phyloP scores from a whole-genome alignment of 331 rosid species.

The Quercus phellos region DNA sequence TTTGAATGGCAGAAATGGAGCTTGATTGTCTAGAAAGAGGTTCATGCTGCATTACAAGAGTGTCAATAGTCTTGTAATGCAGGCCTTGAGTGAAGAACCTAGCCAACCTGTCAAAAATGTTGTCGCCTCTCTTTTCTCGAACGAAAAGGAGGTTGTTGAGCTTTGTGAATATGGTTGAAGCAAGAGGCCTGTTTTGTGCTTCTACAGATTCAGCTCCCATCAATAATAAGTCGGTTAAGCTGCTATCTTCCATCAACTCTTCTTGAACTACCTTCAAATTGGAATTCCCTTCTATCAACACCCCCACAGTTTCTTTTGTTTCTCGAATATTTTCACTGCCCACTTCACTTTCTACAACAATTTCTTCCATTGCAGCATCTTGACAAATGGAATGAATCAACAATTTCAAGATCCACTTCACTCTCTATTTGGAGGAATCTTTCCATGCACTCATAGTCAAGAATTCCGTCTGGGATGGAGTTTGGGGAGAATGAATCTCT shows the following conservation, averaged over 20 bases:
- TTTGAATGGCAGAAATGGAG: conserved; percentile 38
- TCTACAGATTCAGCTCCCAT: conserved; percentile 68
- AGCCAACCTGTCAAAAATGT: conserved; percentile 47
- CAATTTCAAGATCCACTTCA: conserved; percentile 5
- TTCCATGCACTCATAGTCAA: conserved; percentile 26
- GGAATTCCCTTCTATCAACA: conserved; percentile 14
- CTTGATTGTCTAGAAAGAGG: conserved; percentile 21
- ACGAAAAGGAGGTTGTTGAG: conserved; percentile 23
- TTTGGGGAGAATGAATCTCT: conserved; percentile 23
- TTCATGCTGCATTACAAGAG: conserved; percentile 13
- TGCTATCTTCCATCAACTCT: conserved; percentile 53
- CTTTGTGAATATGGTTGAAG: conserved; percentile 33
- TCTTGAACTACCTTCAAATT: conserved; percentile 42
- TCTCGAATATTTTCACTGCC: background rate
- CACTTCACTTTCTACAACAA: conserved; percentile 5
- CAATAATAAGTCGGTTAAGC: conserved; percentile 49
- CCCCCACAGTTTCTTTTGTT: conserved; percentile 10
- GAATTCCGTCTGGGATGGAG: conserved; percentile 14
- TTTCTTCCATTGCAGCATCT: background rate
- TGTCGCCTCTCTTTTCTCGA: conserved; percentile 21
- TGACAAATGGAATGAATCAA: conserved; percentile 15
- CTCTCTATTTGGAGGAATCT: conserved; percentile 23
- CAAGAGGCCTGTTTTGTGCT: conserved; percentile 40
- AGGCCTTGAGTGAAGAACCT: conserved; percentile 51
- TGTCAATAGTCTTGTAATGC: conserved; percentile 24